A percentile compares a stretch with the other conserved stretches of the same genome.
These are phyloP conservation scores for Entomortierella beljakovae DNA, from an alignment of 192 early-diverging fungal genomes.

Conservation along the genomic window DNA sequence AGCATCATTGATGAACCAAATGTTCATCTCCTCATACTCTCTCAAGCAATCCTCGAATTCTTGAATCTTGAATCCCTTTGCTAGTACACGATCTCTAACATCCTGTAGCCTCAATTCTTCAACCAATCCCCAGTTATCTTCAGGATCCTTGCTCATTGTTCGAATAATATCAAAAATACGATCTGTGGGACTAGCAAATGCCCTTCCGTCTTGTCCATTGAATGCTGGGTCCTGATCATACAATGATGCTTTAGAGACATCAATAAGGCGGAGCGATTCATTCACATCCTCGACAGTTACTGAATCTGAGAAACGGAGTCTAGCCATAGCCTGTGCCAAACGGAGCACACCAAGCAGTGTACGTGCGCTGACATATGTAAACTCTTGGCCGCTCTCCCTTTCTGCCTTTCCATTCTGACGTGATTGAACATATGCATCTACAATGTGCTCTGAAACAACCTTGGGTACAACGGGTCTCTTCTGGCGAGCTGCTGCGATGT, in stretches of 20 bases:
- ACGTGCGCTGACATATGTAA: constrained; percentile 86
- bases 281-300: constrained; percentile 84
- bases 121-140: constrained; percentile 63
- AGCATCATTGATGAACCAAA: constrained; percentile 73
- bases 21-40: constrained; percentile 79
- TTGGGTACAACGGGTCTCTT: constrained; percentile 79
- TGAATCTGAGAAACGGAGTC: constrained; percentile 75
- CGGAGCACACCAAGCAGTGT: constrained; percentile 90
- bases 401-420: constrained; percentile 72
- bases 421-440: constrained; percentile 85
- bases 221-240: constrained; percentile 64
- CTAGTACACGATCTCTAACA: constrained; percentile 75
- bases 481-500: constrained; percentile 83
- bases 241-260: constrained; percentile 91
- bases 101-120: constrained; percentile 71
- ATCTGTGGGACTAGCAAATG: constrained; percentile 63
- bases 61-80: constrained; percentile 81
- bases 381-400: constrained; percentile 65
- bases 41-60: constrained; percentile 81
- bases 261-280: constrained; percentile 89
- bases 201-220: constrained; percentile 55
- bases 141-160: constrained; percentile 71
- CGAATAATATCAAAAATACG: constrained; percentile 86
- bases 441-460: constrained; percentile 87
- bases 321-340: constrained; percentile 84